A percentile compares a stretch with the other conserved stretches of the same genome.
phyloP scores from a whole-genome alignment of 2,329 filamentous ascomycete species.

The Phaeophleospora eucalypticola region DNA sequence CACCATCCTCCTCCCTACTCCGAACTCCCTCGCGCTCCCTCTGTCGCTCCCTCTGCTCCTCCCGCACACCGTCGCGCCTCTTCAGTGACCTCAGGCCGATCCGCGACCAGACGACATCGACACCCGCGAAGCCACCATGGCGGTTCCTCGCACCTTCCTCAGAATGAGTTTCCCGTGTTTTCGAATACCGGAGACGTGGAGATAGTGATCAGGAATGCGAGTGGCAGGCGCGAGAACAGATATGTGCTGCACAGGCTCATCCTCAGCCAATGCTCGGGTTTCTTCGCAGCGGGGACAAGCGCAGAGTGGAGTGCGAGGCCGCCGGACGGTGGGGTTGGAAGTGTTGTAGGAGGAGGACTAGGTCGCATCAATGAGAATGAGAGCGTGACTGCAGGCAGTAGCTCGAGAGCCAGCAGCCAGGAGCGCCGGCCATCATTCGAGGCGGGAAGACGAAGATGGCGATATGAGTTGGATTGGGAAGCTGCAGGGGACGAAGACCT shows the following conservation, averaged over 20 bases:
- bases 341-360: constrained; percentile 11
- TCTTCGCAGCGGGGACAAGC: constrained; percentile 69
- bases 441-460: constrained; percentile 63
- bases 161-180: constrained; percentile 92
- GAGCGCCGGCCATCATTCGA: constrained; percentile 29
- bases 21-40: constrained; percentile 14
- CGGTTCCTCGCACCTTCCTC: constrained; percentile 59
- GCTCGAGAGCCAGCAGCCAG: constrained; percentile 39
- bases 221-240: constrained; percentile 68
- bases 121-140: constrained; percentile 80
- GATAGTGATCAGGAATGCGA: constrained; percentile 63
- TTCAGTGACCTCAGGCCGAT: constrained; percentile 62
- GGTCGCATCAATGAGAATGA: constrained; percentile 27
- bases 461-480: constrained; percentile 81
- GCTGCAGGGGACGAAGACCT: constrained; percentile 61
- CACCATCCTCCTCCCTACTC: constrained; percentile 24
- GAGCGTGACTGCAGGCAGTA: constrained; percentile 26
- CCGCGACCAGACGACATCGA: constrained; percentile 58
- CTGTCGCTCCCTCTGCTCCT: constrained; percentile 19
- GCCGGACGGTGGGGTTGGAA: constrained; percentile 9
- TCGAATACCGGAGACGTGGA: constrained; percentile 89
- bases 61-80: constrained; percentile 43
- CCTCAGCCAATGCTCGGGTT: constrained; percentile 82
- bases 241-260: constrained; percentile 88
- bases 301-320: constrained; percentile 29